Conservation (phyloP, 2,329 filamentous ascomycete genomes). For the Penicillium expansum region DNA sequence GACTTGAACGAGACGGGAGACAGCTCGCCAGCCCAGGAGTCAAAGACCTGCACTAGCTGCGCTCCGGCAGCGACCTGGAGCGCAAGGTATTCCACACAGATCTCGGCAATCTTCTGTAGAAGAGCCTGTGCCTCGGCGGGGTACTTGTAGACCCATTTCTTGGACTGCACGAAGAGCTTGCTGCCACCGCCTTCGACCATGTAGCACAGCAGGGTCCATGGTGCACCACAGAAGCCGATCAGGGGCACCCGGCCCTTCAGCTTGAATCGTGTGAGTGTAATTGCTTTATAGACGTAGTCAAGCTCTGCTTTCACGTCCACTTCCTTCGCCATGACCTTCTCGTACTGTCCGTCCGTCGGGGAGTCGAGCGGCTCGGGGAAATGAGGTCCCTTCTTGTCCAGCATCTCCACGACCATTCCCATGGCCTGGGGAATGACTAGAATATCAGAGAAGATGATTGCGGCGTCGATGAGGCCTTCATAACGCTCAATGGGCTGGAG, state of each 20-base stretch:
- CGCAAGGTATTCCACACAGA: conserved; percentile 92
- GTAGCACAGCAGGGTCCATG: conserved; percentile 96
- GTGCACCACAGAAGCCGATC: conserved; percentile 94
- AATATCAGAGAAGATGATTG: conserved; percentile 99
- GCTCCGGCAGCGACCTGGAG: conserved; percentile 90
- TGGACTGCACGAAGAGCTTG: conserved; percentile 89
- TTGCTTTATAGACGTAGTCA: conserved; percentile 93
- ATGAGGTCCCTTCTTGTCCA: conserved; percentile 93
- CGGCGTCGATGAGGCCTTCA: conserved; percentile 84
- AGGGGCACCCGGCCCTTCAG: conserved; percentile 83
- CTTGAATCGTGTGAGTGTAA: conserved; percentile 86
- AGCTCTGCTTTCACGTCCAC: conserved; percentile 85
- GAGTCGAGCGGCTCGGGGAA: conserved; percentile 81
- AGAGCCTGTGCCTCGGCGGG: conserved; percentile 74
- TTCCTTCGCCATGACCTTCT: conserved; percentile 67
- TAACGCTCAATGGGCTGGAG: conserved; percentile 93
- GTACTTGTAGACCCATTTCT: conserved; percentile 96
- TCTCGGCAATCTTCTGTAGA: conserved; percentile 85
- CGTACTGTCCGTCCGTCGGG: conserved; percentile 81
- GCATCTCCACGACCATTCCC: conserved; percentile 98
- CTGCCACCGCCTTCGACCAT: conserved; percentile 98
- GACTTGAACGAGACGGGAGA: conserved; percentile 78
- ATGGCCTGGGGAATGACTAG: conserved; percentile 96
- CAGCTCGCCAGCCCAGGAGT: conserved; percentile 96
- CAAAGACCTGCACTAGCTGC: conserved; percentile 94